These are phyloP conservation scores for Senna siamea DNA, from an alignment of 306 rosid genomes.

Conservation along the genomic window DNA sequence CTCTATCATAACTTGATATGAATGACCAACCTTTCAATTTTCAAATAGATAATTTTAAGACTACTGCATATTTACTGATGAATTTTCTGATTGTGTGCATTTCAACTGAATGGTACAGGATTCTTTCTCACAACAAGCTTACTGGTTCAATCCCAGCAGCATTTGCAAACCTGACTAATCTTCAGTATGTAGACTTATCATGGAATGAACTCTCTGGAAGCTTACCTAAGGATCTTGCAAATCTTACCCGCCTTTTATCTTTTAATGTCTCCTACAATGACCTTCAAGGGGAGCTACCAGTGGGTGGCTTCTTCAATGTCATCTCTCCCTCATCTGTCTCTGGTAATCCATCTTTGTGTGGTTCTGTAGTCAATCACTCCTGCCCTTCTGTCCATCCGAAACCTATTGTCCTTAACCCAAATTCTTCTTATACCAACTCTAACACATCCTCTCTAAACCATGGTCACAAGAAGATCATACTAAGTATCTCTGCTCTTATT, in stretches of 20 bases:
- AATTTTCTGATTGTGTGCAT: conserved; percentile 19
- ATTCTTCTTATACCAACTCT: conserved; percentile 62
- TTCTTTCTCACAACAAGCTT: conserved; percentile 81
- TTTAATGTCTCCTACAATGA: conserved; percentile 82
- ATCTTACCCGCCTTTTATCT: conserved; percentile 71
- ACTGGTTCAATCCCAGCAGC: conserved; percentile 75
- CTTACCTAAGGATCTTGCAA: conserved; percentile 83
- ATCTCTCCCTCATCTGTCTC: conserved; percentile 70
- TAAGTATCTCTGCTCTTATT: conserved; percentile 84
- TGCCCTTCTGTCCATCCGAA: conserved; percentile 89
- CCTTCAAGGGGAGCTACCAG: conserved; percentile 89
- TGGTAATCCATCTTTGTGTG: conserved; percentile 83
- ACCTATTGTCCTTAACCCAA: conserved; percentile 93
- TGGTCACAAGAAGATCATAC: conserved; percentile 65
- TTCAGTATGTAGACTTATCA: conserved; percentile 78
- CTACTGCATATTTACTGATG: conserved; percentile 34
- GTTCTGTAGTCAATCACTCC: conserved; percentile 74
- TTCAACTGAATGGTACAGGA: conserved; percentile 58
- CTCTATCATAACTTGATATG: conserved; percentile 21
- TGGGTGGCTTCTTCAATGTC: conserved; percentile 86
- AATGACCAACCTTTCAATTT: conserved; percentile 6
- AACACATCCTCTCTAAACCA: conserved; percentile 52
- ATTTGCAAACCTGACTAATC: conserved; percentile 77
- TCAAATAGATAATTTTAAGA: not conserved
- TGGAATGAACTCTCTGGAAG: conserved; percentile 79